These are phyloP conservation scores for Blastobotrys proliferans DNA, from an alignment of 1,139 yeast species.

Conservation along the genomic window DNA sequence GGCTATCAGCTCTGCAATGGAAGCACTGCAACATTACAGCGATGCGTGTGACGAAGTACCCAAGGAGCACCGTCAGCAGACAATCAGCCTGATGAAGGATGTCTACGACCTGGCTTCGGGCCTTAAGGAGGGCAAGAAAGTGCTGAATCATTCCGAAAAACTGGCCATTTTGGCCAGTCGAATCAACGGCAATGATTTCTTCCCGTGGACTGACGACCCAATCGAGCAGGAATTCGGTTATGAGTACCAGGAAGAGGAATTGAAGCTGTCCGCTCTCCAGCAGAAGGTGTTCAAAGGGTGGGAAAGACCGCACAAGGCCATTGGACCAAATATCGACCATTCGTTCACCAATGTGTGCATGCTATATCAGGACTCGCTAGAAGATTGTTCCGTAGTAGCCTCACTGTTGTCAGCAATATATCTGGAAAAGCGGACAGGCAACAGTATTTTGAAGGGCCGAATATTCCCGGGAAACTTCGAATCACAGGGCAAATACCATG, in stretches of 20 bases:
- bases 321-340: slow-evolving; percentile 16
- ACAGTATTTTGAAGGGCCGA: slow-evolving; percentile 18
- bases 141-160: slow-evolving; percentile 19
- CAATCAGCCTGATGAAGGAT: slow-evolving; percentile 7
- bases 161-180: slow-evolving; percentile 26
- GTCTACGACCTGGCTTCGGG: slow-evolving; percentile 20
- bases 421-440: slow-evolving; percentile 23
- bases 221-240: slow-evolving; percentile 13
- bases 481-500: slow-evolving; percentile 37
- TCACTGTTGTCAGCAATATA: slow-evolving; percentile 47
- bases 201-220: slow-evolving; percentile 30
- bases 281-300: slow-evolving; percentile 22
- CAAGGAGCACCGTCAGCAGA: slow-evolving; percentile 4
- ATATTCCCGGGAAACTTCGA: slow-evolving; percentile 25
- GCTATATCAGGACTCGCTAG: slow-evolving; percentile 52
- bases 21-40: slow-evolving; percentile 4
- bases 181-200: slow-evolving; percentile 20
- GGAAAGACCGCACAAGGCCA: slow-evolving; percentile 26
- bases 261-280: slow-evolving; percentile 23
- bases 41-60: slow-evolving; percentile 7
- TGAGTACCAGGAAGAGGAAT: slow-evolving; percentile 2
- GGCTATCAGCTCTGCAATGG: slow-evolving; percentile 18
- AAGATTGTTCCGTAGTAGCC: slow-evolving; percentile 78
- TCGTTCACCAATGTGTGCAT: slow-evolving; percentile 19
- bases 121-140: slow-evolving; percentile 17